Evolutionary conservation across 225 moss, liverwort and hornwort genomes (phyloP), one percentile per base, ranked within the genome.

Genomic region (Sphagnum tenellum): DNA sequence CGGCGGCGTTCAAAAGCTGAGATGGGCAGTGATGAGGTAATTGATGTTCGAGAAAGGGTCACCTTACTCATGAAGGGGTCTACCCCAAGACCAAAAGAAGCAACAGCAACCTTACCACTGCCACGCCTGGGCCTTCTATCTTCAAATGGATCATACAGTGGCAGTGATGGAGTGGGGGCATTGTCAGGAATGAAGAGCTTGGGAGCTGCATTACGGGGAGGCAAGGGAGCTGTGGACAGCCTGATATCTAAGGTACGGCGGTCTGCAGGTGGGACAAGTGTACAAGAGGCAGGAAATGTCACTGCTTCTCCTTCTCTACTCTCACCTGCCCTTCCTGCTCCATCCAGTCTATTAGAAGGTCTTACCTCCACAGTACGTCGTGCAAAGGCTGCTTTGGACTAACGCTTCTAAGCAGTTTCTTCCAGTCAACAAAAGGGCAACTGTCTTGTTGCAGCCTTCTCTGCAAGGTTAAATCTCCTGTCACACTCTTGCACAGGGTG

Each of bases 311-410:
- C 62, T 50, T 75, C 62, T 57, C 77, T 69, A 65, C 60, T 75
- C 54, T 64, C 72, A 55, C 78, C 54, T 59, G 49, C 81, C 59
- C 75, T 76, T 4, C 70, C 68, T 48, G 86, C 75, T 53, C 78
- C 82, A 75, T 90, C 90, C 64, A 82, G 84, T 74, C 78, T 86
- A 4, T 72, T 92, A 60, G 95, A 95, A 80, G 88, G 89, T 71
- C 81, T 92, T 6, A 81, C 89, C 9, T 88, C 79, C 54, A 79
- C 71, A 11, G 72, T 80, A 48, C 89, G 88, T 78, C 89, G 92
- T 65, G 86, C 82, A 46, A 90, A 92, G 76, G 75, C 92, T 81
- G 90, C 96, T 48, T 71, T 95, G 84, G 95, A 95, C 83, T 95
- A 78, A 79, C 45, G 55, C 45, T 59, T 68, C 9, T 6, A 5